Evolutionary conservation across 2,329 filamentous ascomycete species (phyloP).

Genomic region (Epichloe gansuensis): DNA sequence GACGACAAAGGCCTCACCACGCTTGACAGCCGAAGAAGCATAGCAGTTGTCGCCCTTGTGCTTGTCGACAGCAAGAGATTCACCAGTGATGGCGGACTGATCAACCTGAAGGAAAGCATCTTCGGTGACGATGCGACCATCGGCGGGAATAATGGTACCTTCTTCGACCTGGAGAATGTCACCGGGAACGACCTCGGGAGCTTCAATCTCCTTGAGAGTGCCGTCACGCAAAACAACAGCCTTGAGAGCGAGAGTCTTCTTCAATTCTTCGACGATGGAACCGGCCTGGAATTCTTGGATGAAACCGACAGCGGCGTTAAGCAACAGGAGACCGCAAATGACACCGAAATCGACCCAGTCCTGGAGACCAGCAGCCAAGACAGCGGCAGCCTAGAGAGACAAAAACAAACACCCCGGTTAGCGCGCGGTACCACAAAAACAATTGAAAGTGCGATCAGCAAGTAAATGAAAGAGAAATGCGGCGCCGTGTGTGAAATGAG

Average conservation of each 20-base stretch:
- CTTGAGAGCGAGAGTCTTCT: constrained; percentile 81
- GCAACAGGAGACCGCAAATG: constrained; percentile 68
- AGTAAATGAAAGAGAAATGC: background rate
- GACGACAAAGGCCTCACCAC: constrained; percentile 74
- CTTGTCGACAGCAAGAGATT: constrained; percentile 86
- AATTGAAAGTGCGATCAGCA: background rate
- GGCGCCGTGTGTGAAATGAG: background rate
- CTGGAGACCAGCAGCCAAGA: constrained; percentile 70
- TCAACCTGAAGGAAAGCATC: constrained; percentile 80
- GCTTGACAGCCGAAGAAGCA: constrained; percentile 79
- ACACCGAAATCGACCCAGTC: constrained; percentile 93
- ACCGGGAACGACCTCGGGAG: constrained; percentile 73
- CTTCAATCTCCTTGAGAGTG: constrained; percentile 64
- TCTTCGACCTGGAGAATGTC: constrained; percentile 86
- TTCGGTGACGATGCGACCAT: constrained; percentile 74
- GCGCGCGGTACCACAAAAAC: constrained; percentile 5
- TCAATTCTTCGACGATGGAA: constrained; percentile 80
- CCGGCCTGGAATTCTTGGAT: constrained; percentile 82
- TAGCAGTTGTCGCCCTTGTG: constrained; percentile 70
- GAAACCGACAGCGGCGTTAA: constrained; percentile 79
- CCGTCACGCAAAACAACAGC: constrained; percentile 75
- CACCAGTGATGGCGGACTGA: constrained; percentile 83
- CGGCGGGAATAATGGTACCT: constrained; percentile 80
- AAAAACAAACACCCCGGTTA: constrained; percentile 12
- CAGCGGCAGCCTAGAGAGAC: constrained; percentile 48